Evolutionary conservation across 2,329 filamentous ascomycete genomes (phyloP).

Genomic region (Neonectria sp.): DNA sequence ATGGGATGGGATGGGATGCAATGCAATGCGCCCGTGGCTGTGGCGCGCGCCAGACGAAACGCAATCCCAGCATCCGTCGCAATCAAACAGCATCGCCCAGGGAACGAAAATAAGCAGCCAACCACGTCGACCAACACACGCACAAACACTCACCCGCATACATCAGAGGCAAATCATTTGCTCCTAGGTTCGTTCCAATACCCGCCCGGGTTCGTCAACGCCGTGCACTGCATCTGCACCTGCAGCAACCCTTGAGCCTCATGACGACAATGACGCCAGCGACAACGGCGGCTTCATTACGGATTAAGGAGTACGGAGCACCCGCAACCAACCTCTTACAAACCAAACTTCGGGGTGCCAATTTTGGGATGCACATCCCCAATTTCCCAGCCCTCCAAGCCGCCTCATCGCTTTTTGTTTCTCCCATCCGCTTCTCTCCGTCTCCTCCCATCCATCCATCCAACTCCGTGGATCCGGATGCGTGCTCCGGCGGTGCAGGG

Average conservation of each 20-base stretch:
- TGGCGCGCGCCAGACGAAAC: conserved; percentile 49
- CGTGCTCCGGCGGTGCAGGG: conserved; percentile 35
- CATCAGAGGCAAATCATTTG: conserved; percentile 28
- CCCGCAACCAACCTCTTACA: not conserved
- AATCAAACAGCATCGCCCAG: conserved; percentile 2
- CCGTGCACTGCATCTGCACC: conserved; percentile 38
- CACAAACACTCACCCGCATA: conserved; percentile 25
- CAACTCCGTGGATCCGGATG: conserved; percentile 23
- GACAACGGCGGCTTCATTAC: not conserved
- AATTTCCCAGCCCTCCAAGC: not conserved
- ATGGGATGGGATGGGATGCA: conserved; percentile 10
- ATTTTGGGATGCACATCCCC: not conserved
- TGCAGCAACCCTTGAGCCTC: conserved; percentile 46
- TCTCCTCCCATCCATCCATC: conserved; percentile 34
- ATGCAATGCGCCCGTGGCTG: conserved; percentile 10
- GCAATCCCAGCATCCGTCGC: conserved; percentile 29
- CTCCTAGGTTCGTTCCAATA: conserved; percentile 37
- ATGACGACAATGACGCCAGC: conserved; percentile 36
- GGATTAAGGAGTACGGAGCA: not conserved
- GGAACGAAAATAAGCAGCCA: conserved; percentile 21
- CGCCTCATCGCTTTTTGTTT: not conserved
- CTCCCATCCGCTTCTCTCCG: not conserved
- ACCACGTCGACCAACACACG: conserved; percentile 16
- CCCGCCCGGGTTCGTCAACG: conserved; percentile 39
- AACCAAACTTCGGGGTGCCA: not conserved